Conservation (phyloP, 2,329 filamentous ascomycete genomes). For the Pyrenophora teres region DNA sequence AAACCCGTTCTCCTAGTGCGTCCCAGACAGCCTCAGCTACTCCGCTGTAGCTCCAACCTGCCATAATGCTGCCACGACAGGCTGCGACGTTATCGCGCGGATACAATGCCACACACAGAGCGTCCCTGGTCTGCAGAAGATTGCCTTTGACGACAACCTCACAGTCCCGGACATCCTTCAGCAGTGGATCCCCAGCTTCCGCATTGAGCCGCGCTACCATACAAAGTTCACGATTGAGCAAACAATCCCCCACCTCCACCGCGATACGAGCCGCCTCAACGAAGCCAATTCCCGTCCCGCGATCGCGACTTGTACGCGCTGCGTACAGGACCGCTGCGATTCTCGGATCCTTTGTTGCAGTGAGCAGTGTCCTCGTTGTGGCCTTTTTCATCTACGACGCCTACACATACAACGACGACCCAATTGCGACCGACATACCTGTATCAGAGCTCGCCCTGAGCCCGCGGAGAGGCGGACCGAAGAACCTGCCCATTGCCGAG, state of each 20-base stretch:
- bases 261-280: constrained; percentile 36
- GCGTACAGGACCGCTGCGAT: constrained; percentile 72
- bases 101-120: constrained; percentile 25
- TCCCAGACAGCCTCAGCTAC: constrained; percentile 7
- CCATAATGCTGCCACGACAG: constrained; percentile 39
- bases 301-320: constrained; percentile 54
- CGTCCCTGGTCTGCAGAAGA: constrained; percentile 19
- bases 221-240: constrained; percentile 23
- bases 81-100: constrained; percentile 37
- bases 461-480: constrained; percentile 83
- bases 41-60: constrained; percentile 5
- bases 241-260: constrained; percentile 15
- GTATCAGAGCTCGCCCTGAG: constrained; percentile 84
- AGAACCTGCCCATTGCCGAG: constrained; percentile 91
- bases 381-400: constrained; percentile 95
- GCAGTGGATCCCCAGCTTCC: constrained; percentile 30
- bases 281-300: constrained; percentile 37
- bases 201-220: constrained; percentile 30
- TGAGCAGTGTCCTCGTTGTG: constrained; percentile 70
- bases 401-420: constrained; percentile 79
- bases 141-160: constrained; percentile 11
- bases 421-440: constrained; percentile 70
- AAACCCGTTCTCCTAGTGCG: too few species aligned
- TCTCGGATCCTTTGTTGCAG: constrained; percentile 74
- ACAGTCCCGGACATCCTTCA: constrained; percentile 34